Conservation (phyloP, 352 stramenopile genomes). For the Peronospora tabacina region DNA sequence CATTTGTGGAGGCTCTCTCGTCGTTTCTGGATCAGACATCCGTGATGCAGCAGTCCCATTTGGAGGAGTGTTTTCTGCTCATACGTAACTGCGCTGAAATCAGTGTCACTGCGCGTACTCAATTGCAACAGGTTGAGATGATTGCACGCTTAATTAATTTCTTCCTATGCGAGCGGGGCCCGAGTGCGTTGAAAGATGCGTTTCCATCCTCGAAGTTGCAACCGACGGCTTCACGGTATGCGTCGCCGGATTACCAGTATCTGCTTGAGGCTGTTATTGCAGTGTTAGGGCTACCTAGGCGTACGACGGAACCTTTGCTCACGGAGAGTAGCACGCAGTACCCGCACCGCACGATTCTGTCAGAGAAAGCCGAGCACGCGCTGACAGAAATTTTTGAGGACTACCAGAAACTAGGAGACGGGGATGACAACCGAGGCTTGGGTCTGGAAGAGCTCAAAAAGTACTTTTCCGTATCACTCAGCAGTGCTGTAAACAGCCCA, state of each 20-base stretch:
- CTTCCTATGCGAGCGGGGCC: slow-evolving; percentile 67
- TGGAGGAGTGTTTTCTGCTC: slow-evolving; percentile 85
- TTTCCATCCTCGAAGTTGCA: slow-evolving; percentile 55
- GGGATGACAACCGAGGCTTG: slow-evolving; percentile 26
- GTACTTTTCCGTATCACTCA: slow-evolving; percentile 67
- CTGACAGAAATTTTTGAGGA: slow-evolving; percentile 75
- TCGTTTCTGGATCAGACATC: slow-evolving; percentile 69
- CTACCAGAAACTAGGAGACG: slow-evolving; percentile 33
- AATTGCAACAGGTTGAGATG: slow-evolving; percentile 59
- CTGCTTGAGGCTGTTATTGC: slow-evolving; percentile 83
- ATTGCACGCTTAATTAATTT: slow-evolving; percentile 75
- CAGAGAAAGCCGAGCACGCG: slow-evolving; percentile 62
- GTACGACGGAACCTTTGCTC: slow-evolving; percentile 54
- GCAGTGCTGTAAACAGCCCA: slow-evolving; percentile 39
- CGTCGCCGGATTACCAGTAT: slow-evolving; percentile 84
- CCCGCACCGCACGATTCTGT: slow-evolving; percentile 57
- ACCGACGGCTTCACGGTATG: slow-evolving; percentile 39
- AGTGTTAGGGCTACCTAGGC: slow-evolving; percentile 67
- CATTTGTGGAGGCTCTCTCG: slow-evolving; percentile 45
- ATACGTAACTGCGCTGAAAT: slow-evolving; percentile 69
- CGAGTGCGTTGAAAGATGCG: slow-evolving; percentile 55
- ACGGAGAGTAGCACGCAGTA: slow-evolving; percentile 62
- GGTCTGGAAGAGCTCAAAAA: slow-evolving; percentile 52
- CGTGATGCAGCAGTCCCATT: slow-evolving; percentile 67
- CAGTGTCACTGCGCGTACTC: slow-evolving; percentile 38